phyloP scores from a whole-genome alignment of 805 yeast species.

The Teunomyces gatunensis region DNA sequence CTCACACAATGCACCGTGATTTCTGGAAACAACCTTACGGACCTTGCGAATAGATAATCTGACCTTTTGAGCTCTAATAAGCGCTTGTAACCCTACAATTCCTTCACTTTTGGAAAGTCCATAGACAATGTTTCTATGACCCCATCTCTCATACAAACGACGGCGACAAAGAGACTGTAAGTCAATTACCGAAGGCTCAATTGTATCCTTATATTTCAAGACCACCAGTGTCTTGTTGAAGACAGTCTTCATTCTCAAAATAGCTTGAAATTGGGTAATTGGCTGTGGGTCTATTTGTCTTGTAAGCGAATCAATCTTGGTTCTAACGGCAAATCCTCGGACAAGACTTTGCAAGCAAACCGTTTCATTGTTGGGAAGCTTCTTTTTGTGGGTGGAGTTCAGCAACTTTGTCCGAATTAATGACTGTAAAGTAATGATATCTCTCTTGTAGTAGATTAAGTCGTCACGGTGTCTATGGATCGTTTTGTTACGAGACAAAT shows the following conservation, averaged over 20 bases:
- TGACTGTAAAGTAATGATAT: conserved; percentile 41
- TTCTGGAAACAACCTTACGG: conserved; percentile 9
- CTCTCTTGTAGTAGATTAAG: conserved; percentile 24
- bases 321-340: conserved; percentile 40
- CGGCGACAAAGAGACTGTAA: conserved; percentile 34
- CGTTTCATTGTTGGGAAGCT: conserved; percentile 14
- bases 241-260: conserved; percentile 21
- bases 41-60: conserved; percentile 24
- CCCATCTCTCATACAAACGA: conserved; percentile 16
- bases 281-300: conserved; percentile 4
- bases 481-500: conserved; percentile 28
- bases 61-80: conserved; percentile 33
- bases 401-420: conserved; percentile 28
- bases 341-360: conserved; percentile 39
- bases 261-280: conserved; percentile 39
- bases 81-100: conserved; percentile 34
- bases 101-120: conserved; percentile 13
- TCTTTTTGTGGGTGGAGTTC: conserved; percentile 6
- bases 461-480: conserved; percentile 36
- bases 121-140: neutral
- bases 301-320: conserved; percentile 6
- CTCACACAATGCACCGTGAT: conserved; percentile 16
- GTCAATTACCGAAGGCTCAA: conserved; percentile 20
- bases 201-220: conserved; percentile 17
- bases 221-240: conserved; percentile 19